Base-by-base conservation (phyloP, 441 rosid species). In the Adansonia grandidieri region DNA sequence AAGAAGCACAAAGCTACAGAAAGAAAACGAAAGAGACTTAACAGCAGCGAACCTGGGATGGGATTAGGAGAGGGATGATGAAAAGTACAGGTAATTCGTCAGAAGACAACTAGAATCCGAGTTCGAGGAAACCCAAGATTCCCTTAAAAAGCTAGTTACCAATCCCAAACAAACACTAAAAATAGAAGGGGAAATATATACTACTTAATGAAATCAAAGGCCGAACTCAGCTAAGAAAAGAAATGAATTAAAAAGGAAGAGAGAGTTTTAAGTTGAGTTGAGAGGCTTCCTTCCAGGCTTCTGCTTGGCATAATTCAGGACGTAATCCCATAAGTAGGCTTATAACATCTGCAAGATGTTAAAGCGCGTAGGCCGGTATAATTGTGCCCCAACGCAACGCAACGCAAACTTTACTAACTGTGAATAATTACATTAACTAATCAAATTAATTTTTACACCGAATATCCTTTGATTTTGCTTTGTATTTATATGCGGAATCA, bases 341-440 rank as follows among this genome's bases (percentile, higher is more conserved):
- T 40, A 51, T 53, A 61, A 73, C 73, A 48, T 32, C 13, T 50
- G 77, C 57, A 56, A 77, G 63, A 62, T 63, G 77, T 65, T 71
- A 53, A 66, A 53, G 69, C 7, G 13, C 2, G 84, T 78, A 83
- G 89, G 85, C n/a, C 85, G 85, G 7, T 37, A 6, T 63, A 79
- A 69, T 73, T 73, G 66, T 65, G 79, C 76, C 57, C 74, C 2
- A 44, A 76, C 37, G 66, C 42, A 19, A 58, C 9, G 63, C 37
- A 32, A 32, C 4, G 37, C 37, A 32, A 32, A 32, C 37, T 32
- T 32, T 32, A 32, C 37, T 32, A 32, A 32, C 37, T 32, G 37
- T 32, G 37, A 54, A 54, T 54, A 42, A 42, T 42, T 2, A 32
- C 37, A 32, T 32, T 32, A 32, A 32, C 37, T 32, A 32, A 32